Conservation (phyloP, 352 stramenopile species). For the Blastocystis hominis region DNA sequence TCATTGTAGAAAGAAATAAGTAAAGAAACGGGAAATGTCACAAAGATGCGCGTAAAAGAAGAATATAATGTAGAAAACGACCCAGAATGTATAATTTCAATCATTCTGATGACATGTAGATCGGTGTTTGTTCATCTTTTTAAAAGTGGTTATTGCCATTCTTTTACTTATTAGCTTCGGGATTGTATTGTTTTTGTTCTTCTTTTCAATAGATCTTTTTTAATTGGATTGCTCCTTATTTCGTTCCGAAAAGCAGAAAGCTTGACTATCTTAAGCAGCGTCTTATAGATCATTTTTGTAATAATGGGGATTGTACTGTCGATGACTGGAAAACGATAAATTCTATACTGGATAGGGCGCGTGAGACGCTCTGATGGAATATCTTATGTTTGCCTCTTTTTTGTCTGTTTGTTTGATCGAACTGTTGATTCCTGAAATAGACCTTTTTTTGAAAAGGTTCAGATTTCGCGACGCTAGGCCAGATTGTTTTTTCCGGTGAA, state of each 20-base stretch:
- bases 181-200: not conserved
- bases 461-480: not conserved
- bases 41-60: too few relatives aligned
- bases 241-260: conserved; percentile 8
- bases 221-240: conserved; percentile 26
- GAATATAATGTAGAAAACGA: conserved; percentile 28
- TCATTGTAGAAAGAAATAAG: too few relatives aligned
- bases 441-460: not conserved
- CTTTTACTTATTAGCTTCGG: conserved; percentile 6
- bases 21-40: too few relatives aligned
- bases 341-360: not conserved
- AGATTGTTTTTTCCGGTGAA: not conserved
- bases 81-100: not conserved
- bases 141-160: conserved; percentile 31
- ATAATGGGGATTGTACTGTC: not conserved
- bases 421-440: not conserved
- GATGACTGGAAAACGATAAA: conserved; percentile 22
- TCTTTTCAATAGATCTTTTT: not conserved
- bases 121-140: conserved; percentile 24
- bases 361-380: not conserved
- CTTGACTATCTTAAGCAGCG: not conserved
- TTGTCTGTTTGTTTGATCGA: not conserved
- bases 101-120: not conserved
- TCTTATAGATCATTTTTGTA: not conserved
- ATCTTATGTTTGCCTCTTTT: not conserved